These are phyloP conservation scores for Paragyromitra xinjiangensis DNA, from an alignment of 495 filamentous ascomycete genomes.

Conservation along the genomic window DNA sequence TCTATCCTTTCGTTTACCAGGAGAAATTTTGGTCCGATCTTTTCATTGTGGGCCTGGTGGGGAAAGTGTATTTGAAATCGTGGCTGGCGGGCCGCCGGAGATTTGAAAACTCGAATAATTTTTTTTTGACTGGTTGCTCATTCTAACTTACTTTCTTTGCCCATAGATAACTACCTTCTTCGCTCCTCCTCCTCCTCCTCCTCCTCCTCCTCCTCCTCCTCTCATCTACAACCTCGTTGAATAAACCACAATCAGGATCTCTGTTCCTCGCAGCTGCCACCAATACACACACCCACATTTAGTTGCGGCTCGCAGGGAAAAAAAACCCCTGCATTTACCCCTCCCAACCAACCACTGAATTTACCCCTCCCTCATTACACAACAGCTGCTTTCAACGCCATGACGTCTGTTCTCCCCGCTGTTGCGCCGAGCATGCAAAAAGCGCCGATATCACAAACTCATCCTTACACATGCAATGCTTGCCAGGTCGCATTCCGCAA, in stretches of 20 bases:
- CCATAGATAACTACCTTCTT: conserved; percentile 19
- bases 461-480: conserved; percentile 97
- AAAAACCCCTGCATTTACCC: conserved; percentile 49
- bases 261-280: conserved; percentile 13
- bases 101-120: conserved; percentile 28
- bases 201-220: not conserved
- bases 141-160: conserved; percentile 31
- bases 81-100: conserved; percentile 25
- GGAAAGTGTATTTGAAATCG: conserved; percentile 29
- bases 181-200: not conserved
- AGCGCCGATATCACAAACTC: conserved; percentile 61
- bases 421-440: conserved; percentile 47
- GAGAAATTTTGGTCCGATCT: conserved; percentile 12
- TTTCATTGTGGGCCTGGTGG: conserved; percentile 28
- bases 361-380: conserved; percentile 50
- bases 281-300: not conserved
- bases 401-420: conserved; percentile 53
- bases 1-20: conserved; percentile 10
- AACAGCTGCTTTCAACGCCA: conserved; percentile 21
- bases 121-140: conserved; percentile 1
- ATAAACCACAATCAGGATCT: conserved; percentile 25
- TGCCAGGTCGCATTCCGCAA: conserved; percentile 96
- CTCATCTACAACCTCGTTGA: not conserved
- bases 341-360: conserved; percentile 40
- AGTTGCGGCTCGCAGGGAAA: conserved; percentile 40